A percentile compares a stretch with the other conserved stretches of the same genome.
Conservation (phyloP, 202 grass and related monocot genomes). For the Miscanthus sacchariflorus region DNA sequence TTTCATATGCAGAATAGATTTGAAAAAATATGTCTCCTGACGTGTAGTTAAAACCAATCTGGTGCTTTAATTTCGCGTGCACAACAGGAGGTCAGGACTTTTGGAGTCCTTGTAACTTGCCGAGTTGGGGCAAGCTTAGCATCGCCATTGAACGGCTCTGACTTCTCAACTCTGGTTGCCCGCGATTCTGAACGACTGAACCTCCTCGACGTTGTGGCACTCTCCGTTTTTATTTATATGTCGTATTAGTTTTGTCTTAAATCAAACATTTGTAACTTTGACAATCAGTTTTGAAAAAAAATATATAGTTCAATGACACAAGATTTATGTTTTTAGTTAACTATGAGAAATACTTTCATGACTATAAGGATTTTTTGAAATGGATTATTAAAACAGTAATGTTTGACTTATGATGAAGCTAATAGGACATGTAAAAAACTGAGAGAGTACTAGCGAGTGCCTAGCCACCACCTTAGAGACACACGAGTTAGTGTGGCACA, state of each 20-base stretch:
- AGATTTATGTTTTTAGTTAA: not conserved
- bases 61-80: not conserved
- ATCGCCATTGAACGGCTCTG: not conserved
- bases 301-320: not conserved
- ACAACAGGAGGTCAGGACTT: not conserved
- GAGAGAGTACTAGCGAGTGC: no score
- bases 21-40: not conserved
- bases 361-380: not conserved
- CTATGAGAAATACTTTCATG: not conserved
- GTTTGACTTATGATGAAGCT: not conserved
- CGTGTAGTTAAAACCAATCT: not conserved
- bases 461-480: no score
- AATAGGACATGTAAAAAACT: no score
- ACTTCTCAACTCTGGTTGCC: constrained; percentile 10
- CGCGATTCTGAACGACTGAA: not conserved
- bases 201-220: not conserved
- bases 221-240: not conserved
- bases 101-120: not conserved
- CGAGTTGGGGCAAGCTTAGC: not conserved
- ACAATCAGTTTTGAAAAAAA: not conserved
- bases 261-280: not conserved
- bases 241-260: not conserved
- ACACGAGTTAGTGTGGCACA: no score
- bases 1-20: not conserved
- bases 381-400: not conserved